Evolutionary conservation across 2,329 filamentous ascomycete species (phyloP), one percentile per base, ranked within the genome.

Genomic region (Xylaria sp.): DNA sequence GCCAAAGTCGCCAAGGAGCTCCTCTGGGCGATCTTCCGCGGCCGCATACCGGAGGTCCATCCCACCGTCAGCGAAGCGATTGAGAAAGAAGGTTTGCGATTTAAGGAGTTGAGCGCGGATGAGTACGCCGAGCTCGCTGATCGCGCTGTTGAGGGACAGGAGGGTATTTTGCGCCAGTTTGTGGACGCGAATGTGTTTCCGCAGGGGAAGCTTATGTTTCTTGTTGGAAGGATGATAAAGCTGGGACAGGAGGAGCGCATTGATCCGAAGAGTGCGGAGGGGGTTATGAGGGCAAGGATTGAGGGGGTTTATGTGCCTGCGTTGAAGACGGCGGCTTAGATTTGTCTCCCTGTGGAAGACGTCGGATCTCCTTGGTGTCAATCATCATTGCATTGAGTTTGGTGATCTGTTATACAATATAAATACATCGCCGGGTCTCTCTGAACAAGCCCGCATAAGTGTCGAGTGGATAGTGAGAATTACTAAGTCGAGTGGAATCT

Each of bases 141-240:
- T 2, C 58, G 70, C 44, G 79, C 76, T 0, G 63, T 82, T 4
- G 69, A 74, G 23, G 78, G 75, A 0, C 79, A 84, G 64, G 75
- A 79, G 0, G 75, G 76, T 59, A 72, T 81, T 1, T 62, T 84
- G 57, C 68, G 66, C 50, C 76, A 79, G 65, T 83, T 84, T 61
- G 60, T 72, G 44, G 63, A 69, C 39, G 76, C 75, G 56, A 74
- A 74, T 46, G 74, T 74, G 54, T 82, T 79, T 59, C 83, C 82
- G 0, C 76, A 81, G 59, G 83, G 83, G 0, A 85, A 84, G 72
- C 76, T 85, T 51, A 84, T 84, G 82, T 85, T 79, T 65, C 73
- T 85, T 1, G 79, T 85, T 4, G 83, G 83, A 18, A 82, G 79
- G 71, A 81, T 86, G 79, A 80, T 86, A 74, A 75, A 76, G 3